These are phyloP conservation scores for Trypanosoma lewisi DNA, from an alignment of 208 protist genomes.

Conservation along the genomic window DNA sequence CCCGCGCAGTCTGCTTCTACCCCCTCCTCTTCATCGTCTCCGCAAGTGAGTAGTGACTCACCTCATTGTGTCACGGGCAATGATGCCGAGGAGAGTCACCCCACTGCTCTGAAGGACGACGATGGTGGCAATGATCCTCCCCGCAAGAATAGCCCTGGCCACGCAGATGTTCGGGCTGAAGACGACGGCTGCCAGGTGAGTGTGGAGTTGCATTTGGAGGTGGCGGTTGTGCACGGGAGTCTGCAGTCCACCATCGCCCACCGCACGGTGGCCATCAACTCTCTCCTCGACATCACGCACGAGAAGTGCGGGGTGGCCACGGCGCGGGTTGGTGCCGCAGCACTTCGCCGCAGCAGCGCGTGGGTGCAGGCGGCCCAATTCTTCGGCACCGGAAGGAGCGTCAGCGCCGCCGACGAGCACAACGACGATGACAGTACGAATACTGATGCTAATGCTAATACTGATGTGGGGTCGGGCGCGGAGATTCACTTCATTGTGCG, in stretches of 20 bases:
- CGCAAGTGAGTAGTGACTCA: too few relatives aligned
- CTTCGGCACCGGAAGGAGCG: background rate
- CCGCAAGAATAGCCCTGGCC: too few relatives aligned
- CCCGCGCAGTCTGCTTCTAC: too few relatives aligned
- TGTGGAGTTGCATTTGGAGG: conserved; percentile 11
- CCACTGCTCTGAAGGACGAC: background rate
- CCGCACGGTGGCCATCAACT: conserved; percentile 8
- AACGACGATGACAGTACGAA: conserved; percentile 13
- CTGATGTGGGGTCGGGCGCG: conserved; percentile 23
- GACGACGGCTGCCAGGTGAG: background rate
- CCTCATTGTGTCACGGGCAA: too few relatives aligned
- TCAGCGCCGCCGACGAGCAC: background rate
- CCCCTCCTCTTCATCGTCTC: too few relatives aligned
- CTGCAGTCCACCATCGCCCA: background rate
- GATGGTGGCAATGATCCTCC: background rate
- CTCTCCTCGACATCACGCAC: background rate
- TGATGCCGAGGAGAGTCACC: background rate
- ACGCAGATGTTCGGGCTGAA: too few relatives aligned
- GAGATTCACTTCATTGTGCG: conserved; percentile 65
- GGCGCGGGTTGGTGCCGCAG: conserved; percentile 6
- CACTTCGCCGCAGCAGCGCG: background rate
- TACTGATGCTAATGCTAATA: too few relatives aligned
- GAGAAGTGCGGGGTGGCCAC: conserved; percentile 21
- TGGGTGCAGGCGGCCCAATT: background rate
- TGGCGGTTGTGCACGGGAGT: background rate